Conservation (phyloP, 2,329 filamentous ascomycete genomes). For the Epichloe gansuensis region DNA sequence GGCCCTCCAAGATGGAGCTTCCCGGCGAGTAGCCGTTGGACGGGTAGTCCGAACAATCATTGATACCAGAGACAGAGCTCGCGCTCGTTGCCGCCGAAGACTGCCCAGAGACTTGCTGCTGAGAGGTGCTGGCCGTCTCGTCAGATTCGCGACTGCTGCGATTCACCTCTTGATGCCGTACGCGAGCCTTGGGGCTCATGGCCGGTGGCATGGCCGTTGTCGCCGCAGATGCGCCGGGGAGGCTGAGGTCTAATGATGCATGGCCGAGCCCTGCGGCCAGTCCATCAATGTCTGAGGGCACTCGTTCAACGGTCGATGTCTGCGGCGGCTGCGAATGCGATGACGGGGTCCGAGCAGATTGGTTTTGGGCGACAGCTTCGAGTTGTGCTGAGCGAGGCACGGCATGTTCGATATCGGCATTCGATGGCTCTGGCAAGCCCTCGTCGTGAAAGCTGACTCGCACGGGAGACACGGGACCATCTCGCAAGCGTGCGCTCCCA, state of each 20-base stretch:
- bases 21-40: slow-evolving; percentile 33
- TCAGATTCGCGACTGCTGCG: slow-evolving; percentile 42
- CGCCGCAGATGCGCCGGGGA: slow-evolving; percentile 4
- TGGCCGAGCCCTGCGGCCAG: slow-evolving; percentile 9
- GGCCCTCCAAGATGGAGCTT: slow-evolving; percentile 37
- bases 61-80: slow-evolving; percentile 40
- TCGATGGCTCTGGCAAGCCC: slow-evolving; percentile 39
- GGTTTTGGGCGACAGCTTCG: slow-evolving; percentile 9
- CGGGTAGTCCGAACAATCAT: slow-evolving; percentile 33
- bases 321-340: neutral
- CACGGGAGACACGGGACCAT: slow-evolving; percentile 43
- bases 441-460: slow-evolving; percentile 40
- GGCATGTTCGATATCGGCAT: slow-evolving; percentile 35
- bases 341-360: neutral
- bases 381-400: slow-evolving; percentile 15
- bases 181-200: slow-evolving; percentile 18
- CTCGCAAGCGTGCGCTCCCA: slow-evolving; percentile 29
- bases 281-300: slow-evolving; percentile 3
- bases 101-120: slow-evolving; percentile 34
- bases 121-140: slow-evolving; percentile 34
- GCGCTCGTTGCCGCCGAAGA: slow-evolving; percentile 43
- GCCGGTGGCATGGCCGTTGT: slow-evolving; percentile 17
- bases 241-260: slow-evolving; percentile 8
- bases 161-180: slow-evolving; percentile 24
- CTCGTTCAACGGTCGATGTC: neutral